Evolutionary conservation across 805 yeast species (phyloP).

Genomic region (Candida odintsovae): DNA sequence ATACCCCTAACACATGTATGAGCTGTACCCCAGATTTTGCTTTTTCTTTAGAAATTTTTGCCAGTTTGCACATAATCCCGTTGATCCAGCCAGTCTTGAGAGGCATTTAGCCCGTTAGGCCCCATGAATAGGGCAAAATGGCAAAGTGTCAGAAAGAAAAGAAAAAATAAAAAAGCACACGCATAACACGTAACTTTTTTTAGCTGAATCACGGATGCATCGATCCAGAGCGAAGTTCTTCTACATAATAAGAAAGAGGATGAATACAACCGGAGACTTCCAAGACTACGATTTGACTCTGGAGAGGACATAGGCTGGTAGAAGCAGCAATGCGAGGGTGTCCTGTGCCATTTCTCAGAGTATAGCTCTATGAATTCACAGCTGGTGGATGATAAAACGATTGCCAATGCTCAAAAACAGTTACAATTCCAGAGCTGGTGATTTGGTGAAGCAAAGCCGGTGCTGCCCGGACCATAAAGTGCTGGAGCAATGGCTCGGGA

Average conservation of each 20-base stretch:
- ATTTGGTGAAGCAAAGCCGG: background rate
- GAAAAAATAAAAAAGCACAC: no score
- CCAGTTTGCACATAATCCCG: background rate
- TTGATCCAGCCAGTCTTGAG: background rate
- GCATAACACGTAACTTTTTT: no score
- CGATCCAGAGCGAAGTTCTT: background rate
- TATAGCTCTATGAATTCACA: background rate
- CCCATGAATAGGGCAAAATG: background rate
- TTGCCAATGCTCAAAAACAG: background rate
- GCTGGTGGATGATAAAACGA: background rate
- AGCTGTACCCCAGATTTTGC: conserved; percentile 7
- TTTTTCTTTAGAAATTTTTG: background rate
- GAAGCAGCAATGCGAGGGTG: background rate
- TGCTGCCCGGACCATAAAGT: background rate
- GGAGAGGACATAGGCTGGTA: no score
- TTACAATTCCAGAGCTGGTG: background rate
- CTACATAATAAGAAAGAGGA: background rate
- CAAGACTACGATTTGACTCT: no score
- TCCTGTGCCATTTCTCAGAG: background rate
- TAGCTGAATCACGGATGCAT: background rate
- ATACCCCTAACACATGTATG: background rate
- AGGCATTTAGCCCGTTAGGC: background rate
- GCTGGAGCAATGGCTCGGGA: background rate
- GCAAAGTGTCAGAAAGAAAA: no score
- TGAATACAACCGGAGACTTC: background rate